Conservation (phyloP, 257 asterid species). For the Misopates orontium region DNA sequence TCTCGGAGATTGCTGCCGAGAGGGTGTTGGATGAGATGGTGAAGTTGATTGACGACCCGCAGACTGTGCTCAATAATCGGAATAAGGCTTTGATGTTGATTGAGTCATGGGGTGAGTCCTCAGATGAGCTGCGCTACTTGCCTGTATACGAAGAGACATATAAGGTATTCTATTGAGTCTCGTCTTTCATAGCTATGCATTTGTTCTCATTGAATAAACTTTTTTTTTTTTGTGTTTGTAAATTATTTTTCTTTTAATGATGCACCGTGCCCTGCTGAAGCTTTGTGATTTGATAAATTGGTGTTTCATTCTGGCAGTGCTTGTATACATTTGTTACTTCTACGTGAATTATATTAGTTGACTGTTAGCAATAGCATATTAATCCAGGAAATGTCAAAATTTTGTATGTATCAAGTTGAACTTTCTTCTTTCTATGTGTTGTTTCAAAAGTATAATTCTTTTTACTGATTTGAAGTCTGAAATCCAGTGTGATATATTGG, state of each 20-base stretch:
- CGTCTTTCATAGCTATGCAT: too few species aligned
- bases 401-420: neutral
- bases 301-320: too few species aligned
- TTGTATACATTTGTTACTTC: too few species aligned
- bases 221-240: too few species aligned
- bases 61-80: slow-evolving; percentile 89
- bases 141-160: slow-evolving; percentile 98
- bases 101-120: slow-evolving; percentile 98
- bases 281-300: too few species aligned
- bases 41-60: slow-evolving; percentile 95
- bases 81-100: slow-evolving; percentile 82
- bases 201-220: too few species aligned
- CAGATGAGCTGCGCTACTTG: slow-evolving; percentile 88
- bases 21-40: slow-evolving; percentile 99
- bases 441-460: neutral
- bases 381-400: neutral
- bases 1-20: slow-evolving; percentile 95
- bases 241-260: too few species aligned
- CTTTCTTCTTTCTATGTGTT: neutral
- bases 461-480: slow-evolving; percentile 1
- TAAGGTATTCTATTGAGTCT: slow-evolving; percentile 50
- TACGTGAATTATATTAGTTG: too few species aligned
- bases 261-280: too few species aligned
- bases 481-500: neutral
- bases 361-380: too few species aligned